These are phyloP conservation scores for Curvularia lunata DNA, from an alignment of 2,329 filamentous ascomycete species.

Conservation along the genomic window DNA sequence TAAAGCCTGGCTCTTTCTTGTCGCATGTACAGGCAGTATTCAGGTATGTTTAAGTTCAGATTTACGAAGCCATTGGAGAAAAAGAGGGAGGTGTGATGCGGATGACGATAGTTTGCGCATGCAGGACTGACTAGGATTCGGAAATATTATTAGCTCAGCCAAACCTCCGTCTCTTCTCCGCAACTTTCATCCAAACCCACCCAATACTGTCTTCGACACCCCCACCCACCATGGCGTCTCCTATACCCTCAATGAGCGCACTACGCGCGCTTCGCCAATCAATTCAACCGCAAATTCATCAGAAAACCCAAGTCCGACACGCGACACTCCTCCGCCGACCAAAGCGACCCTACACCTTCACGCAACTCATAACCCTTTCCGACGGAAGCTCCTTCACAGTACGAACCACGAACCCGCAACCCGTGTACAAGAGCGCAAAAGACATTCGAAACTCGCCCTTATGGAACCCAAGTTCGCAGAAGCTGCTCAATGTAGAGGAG, in stretches of 20 bases:
- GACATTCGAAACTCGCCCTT: constrained; percentile 88
- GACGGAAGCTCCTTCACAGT: constrained; percentile 86
- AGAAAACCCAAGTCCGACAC: constrained; percentile 68
- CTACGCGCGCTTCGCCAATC: constrained; percentile 41
- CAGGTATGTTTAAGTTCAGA: not conserved
- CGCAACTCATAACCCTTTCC: constrained; percentile 90
- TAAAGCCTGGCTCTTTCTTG: not conserved
- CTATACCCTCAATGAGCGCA: constrained; percentile 42
- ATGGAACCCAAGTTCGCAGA: constrained; percentile 87
- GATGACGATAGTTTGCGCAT: constrained; percentile 12
- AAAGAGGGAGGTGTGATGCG: constrained; percentile 4
- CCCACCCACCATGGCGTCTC: constrained; percentile 36
- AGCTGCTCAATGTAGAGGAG: constrained; percentile 85
- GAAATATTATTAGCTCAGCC: constrained; percentile 28
- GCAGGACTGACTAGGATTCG: constrained; percentile 3
- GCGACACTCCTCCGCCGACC: constrained; percentile 86
- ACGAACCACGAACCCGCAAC: constrained; percentile 75
- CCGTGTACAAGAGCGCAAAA: constrained; percentile 70
- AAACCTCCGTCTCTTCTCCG: constrained; percentile 31
- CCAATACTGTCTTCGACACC: constrained; percentile 13
- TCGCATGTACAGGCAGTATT: not conserved
- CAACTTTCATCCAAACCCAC: constrained; percentile 25
- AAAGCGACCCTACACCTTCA: constrained; percentile 94
- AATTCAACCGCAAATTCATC: constrained; percentile 27
- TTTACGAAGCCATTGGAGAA: too few relatives aligned